phyloP scores from a whole-genome alignment of 208 protist species.

The Acanthamoeba divionensis region DNA sequence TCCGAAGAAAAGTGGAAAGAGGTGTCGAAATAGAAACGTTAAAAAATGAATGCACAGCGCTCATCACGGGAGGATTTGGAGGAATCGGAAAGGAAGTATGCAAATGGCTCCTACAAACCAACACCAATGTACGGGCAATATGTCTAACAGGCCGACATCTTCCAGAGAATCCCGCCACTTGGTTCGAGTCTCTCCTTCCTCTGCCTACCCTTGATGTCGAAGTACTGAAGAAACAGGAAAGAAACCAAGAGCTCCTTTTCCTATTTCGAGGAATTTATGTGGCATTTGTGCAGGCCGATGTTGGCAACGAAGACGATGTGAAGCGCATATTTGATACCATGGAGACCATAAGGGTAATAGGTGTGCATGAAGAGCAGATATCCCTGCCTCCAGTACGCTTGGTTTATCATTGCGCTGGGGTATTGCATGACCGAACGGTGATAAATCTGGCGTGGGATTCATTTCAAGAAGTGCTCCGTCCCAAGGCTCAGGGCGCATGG shows the following conservation, averaged over 20 bases:
- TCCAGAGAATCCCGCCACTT: background rate
- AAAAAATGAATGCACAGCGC: background rate
- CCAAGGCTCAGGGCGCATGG: slow-evolving; percentile 66
- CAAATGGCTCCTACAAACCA: background rate
- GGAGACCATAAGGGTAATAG: background rate
- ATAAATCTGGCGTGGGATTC: slow-evolving; percentile 33
- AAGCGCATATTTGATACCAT: background rate
- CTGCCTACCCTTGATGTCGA: background rate
- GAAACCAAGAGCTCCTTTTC: background rate
- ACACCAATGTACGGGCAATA: no score
- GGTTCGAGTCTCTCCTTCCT: background rate
- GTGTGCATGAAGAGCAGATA: background rate
- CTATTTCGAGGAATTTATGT: background rate
- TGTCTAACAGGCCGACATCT: background rate
- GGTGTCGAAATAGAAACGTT: background rate
- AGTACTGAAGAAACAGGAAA: background rate
- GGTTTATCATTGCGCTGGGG: slow-evolving; percentile 64
- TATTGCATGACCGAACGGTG: slow-evolving; percentile 64
- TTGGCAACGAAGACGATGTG: background rate
- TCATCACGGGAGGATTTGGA: slow-evolving; percentile 19
- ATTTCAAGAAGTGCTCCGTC: slow-evolving; percentile 57
- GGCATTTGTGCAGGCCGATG: background rate
- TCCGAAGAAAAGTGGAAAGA: background rate
- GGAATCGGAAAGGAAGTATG: background rate
- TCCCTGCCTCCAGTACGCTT: slow-evolving; percentile 13